Conservation (phyloP, 73 alveolate species). For the Tetrahymena borealis region DNA sequence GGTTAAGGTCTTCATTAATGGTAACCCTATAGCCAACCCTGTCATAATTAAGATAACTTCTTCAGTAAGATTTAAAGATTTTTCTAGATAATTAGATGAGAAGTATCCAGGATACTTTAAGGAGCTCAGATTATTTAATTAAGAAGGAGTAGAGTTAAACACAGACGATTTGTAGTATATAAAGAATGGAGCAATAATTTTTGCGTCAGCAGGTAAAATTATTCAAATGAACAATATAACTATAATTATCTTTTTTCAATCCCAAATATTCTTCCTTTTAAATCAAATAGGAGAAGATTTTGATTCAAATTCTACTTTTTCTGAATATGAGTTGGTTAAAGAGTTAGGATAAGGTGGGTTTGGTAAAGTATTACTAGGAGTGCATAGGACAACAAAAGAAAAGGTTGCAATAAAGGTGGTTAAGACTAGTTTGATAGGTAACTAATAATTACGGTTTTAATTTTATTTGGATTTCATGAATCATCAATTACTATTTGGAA, state of each 20-base stretch:
- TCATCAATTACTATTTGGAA: too few relatives aligned
- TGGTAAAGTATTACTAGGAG: conserved; percentile 85
- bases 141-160: conserved; percentile 31
- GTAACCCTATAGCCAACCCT: background rate
- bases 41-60: background rate
- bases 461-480: background rate
- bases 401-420: conserved; percentile 90
- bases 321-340: conserved; percentile 48
- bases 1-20: background rate
- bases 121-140: conserved; percentile 11
- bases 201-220: conserved; percentile 36
- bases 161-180: conserved; percentile 19
- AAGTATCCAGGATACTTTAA: conserved; percentile 12
- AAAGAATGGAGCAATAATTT: conserved; percentile 21
- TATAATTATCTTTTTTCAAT: too few relatives aligned
- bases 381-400: conserved; percentile 71
- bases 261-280: background rate
- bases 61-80: background rate
- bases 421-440: conserved; percentile 15
- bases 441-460: background rate
- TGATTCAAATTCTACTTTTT: conserved; percentile 35
- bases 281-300: conserved; percentile 40
- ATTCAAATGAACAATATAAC: too few relatives aligned
- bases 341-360: conserved; percentile 91
- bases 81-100: background rate